Conservation (phyloP, 208 protist species). For the Leptomonas seymouri region DNA sequence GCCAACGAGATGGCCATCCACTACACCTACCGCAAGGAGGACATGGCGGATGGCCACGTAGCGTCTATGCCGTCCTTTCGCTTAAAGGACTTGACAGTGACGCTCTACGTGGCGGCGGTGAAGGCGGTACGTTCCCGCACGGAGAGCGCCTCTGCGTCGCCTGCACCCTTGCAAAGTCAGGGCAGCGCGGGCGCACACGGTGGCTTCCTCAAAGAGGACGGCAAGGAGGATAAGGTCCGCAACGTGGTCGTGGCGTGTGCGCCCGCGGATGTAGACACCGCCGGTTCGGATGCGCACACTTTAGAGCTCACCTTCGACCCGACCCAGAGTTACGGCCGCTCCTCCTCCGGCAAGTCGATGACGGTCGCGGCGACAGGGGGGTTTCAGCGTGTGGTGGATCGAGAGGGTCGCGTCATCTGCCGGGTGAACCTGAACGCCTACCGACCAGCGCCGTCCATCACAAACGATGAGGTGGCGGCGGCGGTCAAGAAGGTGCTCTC, state of each 20-base stretch:
- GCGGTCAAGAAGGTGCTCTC: constrained; percentile 49
- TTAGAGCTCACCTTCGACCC: constrained; percentile 63
- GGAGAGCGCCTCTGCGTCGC: constrained; percentile 6
- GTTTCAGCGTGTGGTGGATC: constrained; percentile 46
- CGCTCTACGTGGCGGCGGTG: constrained; percentile 18
- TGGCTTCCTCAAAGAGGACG: constrained; percentile 1
- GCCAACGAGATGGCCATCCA: constrained; percentile 17
- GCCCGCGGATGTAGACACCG: not conserved
- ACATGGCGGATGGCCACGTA: constrained; percentile 24
- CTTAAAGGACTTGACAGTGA: constrained; percentile 35
- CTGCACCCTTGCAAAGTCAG: not conserved
- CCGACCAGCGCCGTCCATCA: constrained; percentile 36
- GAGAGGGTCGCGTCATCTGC: constrained; percentile 35
- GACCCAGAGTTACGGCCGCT: constrained; percentile 42
- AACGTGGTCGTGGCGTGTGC: constrained; percentile 37
- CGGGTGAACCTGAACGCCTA: constrained; percentile 64
- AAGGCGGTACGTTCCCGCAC: constrained; percentile 35
- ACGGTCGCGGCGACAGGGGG: constrained; percentile 54
- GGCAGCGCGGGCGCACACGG: constrained; percentile 2
- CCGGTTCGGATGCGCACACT: constrained; percentile 4
- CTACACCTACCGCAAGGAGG: constrained; percentile 13
- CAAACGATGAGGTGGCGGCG: constrained; percentile 26
- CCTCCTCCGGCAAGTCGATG: constrained; percentile 62
- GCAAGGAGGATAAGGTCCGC: constrained; percentile 33
- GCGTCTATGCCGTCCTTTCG: constrained; percentile 28